Evolutionary conservation across 2,329 filamentous ascomycete genomes (phyloP), one percentile per base, ranked within the genome.

Genomic region (Aspergillus arachidicola): DNA sequence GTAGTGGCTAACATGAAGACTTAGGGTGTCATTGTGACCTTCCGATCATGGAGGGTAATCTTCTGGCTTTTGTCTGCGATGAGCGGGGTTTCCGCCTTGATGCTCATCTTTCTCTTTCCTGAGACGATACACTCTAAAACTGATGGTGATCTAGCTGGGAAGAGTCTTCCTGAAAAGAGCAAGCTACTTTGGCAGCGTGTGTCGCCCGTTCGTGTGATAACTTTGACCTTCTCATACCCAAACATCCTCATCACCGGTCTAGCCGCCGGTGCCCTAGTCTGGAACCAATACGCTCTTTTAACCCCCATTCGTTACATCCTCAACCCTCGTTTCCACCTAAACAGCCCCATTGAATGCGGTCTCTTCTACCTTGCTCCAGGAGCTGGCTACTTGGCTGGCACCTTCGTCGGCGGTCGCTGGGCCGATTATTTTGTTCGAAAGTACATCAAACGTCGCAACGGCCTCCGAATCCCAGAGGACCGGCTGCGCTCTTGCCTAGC

Each of bases 31-130:
- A 91, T 94, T 57, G 89, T 93, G 19, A 93, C 90, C 0, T 93
- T 87, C 75, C 82, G 84, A 7, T 85, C 83, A 2, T 94, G 91
- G 91, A 84, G 90, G 21, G 85, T 86, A 48, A 92, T 93, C 59
- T 93, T 93, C 79, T 93, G 90, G 88, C 80, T 94, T 0, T 91
- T 93, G 72, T 87, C 88, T 0, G 90, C 85, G 0, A 81, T 93
- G 6, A 88, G 88, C 0, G 89, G 85, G 2, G 72, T 85, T 0
- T 88, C 86, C 0, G 81, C 84, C 0, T 23, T 88, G 0, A 83
- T 89, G 0, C 84, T 91, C 36, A 84, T 87, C 67, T 87, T 91
- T 68, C 79, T 92, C 14, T 83, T 93, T 12, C 89, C 89, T 0
- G 91, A 94, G 73, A 94, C 91, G 0, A 89, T 91, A 57, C 89